phyloP scores from a whole-genome alignment of 2,329 filamentous ascomycete genomes.

The Aspergillus transmontanensis region DNA sequence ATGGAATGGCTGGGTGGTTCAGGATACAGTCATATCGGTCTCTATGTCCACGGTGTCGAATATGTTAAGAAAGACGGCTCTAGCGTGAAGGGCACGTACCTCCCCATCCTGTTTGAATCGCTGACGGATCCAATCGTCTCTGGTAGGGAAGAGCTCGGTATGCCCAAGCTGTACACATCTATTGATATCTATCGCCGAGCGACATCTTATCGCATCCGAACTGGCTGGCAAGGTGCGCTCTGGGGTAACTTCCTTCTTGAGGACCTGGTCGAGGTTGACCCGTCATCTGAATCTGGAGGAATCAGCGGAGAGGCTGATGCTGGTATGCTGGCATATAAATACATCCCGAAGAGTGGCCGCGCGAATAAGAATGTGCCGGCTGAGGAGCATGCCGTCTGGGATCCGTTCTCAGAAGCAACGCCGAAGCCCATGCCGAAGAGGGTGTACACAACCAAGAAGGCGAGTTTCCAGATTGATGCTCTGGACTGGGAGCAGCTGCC shows the following conservation, averaged over 20 bases:
- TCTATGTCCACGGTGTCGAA: constrained; percentile 64
- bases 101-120: constrained; percentile 61
- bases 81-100: constrained; percentile 53
- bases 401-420: constrained; percentile 30
- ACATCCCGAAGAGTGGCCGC: constrained; percentile 55
- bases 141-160: constrained; percentile 62
- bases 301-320: not conserved
- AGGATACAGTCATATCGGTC: constrained; percentile 59
- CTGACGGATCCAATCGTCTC: constrained; percentile 61
- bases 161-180: constrained; percentile 59
- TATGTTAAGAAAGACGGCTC: constrained; percentile 55
- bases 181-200: constrained; percentile 47
- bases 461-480: constrained; percentile 51
- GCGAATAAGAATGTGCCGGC: constrained; percentile 53
- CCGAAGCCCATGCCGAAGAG: constrained; percentile 3
- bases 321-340: not conserved
- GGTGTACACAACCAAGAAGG: constrained; percentile 32
- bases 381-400: constrained; percentile 54
- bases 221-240: constrained; percentile 44
- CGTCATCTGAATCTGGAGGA: constrained; percentile 39
- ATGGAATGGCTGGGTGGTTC: constrained; percentile 63
- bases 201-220: constrained; percentile 41
- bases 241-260: constrained; percentile 43
- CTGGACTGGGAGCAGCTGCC: constrained; percentile 59
- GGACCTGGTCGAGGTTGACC: constrained; percentile 32